Conservation (phyloP, 257 asterid species). For the Solanum pimpinellifolium region DNA sequence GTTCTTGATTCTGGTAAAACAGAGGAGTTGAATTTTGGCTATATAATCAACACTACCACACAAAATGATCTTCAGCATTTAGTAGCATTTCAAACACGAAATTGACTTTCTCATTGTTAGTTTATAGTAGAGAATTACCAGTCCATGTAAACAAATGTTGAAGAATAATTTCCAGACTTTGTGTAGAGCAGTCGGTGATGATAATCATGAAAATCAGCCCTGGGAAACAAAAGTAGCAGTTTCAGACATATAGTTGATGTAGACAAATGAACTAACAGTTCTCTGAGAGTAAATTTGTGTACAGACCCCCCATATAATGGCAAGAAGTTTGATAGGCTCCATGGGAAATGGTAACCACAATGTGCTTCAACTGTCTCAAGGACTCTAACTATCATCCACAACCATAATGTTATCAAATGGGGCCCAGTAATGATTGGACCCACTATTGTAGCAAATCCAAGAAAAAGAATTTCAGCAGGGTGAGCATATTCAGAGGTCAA, state of each 20-base stretch:
- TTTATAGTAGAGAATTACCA: constrained; percentile 40
- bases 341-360: constrained; percentile 95
- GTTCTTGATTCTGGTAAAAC: not conserved
- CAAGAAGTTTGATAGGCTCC: constrained; percentile 89
- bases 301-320: constrained; percentile 98
- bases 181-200: constrained; percentile 96
- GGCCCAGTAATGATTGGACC: constrained; percentile 99
- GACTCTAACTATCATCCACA: constrained; percentile 97
- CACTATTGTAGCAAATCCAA: constrained; percentile 89
- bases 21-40: not conserved
- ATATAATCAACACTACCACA: not conserved
- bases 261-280: not conserved
- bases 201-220: constrained; percentile 98
- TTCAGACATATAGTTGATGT: constrained; percentile 9
- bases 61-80: not conserved
- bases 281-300: not conserved
- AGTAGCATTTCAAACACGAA: not conserved
- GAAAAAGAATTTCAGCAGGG: constrained; percentile 94
- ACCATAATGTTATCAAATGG: constrained; percentile 86
- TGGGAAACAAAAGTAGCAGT: constrained; percentile 20
- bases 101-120: not conserved
- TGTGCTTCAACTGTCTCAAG: constrained; percentile 98
- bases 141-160: constrained; percentile 97
- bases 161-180: constrained; percentile 92
- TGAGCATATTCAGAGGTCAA: constrained; percentile 99